Base-by-base conservation (phyloP, 2,329 filamentous ascomycete genomes). In the Epichloe amarillans region DNA sequence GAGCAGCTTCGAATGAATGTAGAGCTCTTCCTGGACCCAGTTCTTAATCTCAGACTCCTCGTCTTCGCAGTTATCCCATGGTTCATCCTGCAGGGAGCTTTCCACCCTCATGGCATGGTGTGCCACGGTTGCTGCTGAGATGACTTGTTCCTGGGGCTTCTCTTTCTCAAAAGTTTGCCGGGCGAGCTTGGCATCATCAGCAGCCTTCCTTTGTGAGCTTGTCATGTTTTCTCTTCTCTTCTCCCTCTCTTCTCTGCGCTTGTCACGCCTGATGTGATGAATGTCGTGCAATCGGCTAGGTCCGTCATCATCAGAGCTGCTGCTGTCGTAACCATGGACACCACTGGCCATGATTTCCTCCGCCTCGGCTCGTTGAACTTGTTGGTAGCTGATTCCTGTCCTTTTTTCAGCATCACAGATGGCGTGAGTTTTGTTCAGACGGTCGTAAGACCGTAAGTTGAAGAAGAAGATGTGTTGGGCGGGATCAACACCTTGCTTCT, bases 11-110 rank as follows among this genome's bases (percentile, higher is more conserved):
- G 82, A 86, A 65, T 98, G 93, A 46, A 97, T 84, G 64, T 98
- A 98, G 2, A 97, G 77, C 66, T 98, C 91, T 64, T 98, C 93
- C 63, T 95, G 91, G 53, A 97, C 84, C 73, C 93, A 94, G 63
- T 94, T 88, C 50, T 84, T 77, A 52, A 89, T 84, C 65, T 97
- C 93, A 1, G 79, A 78, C 57, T 91, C 79, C 0, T 80, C 70
- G 3, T 84, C 70, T 0, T 74, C 72, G 15, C 86, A 40, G 19
- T 43, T 84, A 15, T 90, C 84, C 86, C 88, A 96, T 1, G 70
- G 61, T 65, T 94, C 87, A 10, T 87, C 82, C 3, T 60, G 80
- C 67, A 74, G 75, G 71, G 64, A 78, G 65, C 64, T 82, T 5
- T 65, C 60, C 6, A 61, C 78, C 21, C 85, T 76, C 88, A 97